A percentile compares a stretch with the other conserved stretches of the same genome.
Evolutionary conservation across 208 protist genomes (phyloP).

Genomic region (Kentomonas sorsogonicus): DNA sequence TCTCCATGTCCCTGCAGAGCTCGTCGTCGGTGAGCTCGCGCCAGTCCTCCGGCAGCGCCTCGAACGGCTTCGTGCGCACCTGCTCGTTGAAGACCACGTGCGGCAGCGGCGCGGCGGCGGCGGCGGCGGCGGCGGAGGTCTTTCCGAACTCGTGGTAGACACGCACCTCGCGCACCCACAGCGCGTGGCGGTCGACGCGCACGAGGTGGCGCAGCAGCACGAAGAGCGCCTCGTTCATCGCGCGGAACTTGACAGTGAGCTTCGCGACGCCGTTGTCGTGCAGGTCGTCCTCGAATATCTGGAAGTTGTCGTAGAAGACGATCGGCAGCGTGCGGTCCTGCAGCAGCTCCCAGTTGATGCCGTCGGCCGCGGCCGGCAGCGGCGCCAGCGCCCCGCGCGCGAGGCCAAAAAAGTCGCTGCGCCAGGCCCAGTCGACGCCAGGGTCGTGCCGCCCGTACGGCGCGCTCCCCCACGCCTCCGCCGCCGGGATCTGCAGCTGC

Average conservation of each 20-base stretch:
- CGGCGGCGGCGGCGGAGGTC: neutral
- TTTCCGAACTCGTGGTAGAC: conserved; percentile 65
- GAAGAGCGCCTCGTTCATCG: conserved; percentile 72
- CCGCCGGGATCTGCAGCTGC: conserved; percentile 56
- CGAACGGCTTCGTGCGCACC: neutral
- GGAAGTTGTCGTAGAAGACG: conserved; percentile 62
- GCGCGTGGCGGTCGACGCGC: conserved; percentile 42
- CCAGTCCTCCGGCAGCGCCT: neutral
- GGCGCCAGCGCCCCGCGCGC: conserved; percentile 13
- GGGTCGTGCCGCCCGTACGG: conserved; percentile 54
- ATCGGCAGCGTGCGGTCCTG: conserved; percentile 55
- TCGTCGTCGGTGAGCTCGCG: neutral
- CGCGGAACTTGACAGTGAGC: conserved; percentile 63
- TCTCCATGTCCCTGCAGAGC: neutral
- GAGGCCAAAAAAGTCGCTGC: conserved; percentile 67
- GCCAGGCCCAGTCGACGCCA: conserved; percentile 82
- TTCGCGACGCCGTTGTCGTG: conserved; percentile 67
- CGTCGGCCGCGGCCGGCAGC: conserved; percentile 26
- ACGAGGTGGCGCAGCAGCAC: conserved; percentile 72
- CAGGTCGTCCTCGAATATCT: conserved; percentile 80
- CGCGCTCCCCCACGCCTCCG: conserved; percentile 45
- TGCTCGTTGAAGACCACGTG: conserved; percentile 1
- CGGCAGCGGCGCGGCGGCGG: conserved; percentile 1
- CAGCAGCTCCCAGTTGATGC: conserved; percentile 77
- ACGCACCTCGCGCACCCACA: conserved; percentile 73